phyloP scores from a whole-genome alignment of 345 rosid genomes.

The Salix exigua region DNA sequence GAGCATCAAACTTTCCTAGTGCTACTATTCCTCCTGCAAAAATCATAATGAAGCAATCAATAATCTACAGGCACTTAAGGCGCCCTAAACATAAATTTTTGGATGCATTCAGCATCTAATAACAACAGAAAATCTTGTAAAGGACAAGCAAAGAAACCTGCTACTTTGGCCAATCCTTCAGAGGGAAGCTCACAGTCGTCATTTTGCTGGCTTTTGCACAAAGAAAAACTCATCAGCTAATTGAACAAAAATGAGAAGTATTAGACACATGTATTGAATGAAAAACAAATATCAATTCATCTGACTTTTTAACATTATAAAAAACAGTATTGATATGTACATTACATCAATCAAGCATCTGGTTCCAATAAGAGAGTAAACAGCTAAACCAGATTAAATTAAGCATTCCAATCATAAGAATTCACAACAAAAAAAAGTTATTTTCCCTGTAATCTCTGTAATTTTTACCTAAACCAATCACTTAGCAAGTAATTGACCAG shows the following conservation, averaged over 20 bases:
- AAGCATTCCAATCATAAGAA: not conserved
- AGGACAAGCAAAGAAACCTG: constrained; percentile 46
- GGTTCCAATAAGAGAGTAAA: not conserved
- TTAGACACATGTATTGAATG: not conserved
- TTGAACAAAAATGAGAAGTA: constrained; percentile 12
- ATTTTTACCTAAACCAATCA: not conserved
- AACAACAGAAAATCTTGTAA: not conserved
- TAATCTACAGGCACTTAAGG: not conserved
- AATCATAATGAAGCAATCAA: constrained; percentile 7
- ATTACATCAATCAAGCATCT: not conserved
- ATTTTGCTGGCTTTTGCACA: constrained; percentile 57
- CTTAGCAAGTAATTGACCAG: not conserved
- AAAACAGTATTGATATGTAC: not conserved
- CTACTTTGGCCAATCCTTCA: constrained; percentile 48
- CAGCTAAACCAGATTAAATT: not conserved
- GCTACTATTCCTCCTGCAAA: constrained; percentile 81
- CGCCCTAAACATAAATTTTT: not conserved
- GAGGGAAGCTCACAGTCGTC: constrained; percentile 46
- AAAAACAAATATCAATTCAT: not conserved
- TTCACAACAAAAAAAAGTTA: not conserved
- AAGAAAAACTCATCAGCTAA: constrained; percentile 35
- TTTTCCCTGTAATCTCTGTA: not conserved
- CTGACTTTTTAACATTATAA: not conserved
- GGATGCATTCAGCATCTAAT: not conserved
- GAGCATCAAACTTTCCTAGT: constrained; percentile 95